These are phyloP conservation scores for Cystobasidiaceae sp. DNA, from an alignment of 1,284 basidiomycete species.

Conservation along the genomic window DNA sequence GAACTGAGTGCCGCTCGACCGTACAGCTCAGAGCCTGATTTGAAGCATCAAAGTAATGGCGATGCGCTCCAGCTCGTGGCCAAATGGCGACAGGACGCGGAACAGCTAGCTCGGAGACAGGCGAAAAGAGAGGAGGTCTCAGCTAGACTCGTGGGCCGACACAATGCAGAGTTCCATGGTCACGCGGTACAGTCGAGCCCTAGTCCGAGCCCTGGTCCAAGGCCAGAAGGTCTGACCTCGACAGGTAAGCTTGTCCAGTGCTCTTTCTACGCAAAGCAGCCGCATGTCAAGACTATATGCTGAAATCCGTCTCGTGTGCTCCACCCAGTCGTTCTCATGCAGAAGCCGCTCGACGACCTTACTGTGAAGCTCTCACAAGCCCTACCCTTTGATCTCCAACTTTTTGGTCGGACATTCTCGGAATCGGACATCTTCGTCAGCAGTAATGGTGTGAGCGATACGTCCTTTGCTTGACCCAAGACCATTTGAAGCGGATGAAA, in stretches of 20 bases:
- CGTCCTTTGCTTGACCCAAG: too few species aligned
- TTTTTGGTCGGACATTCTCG: neutral
- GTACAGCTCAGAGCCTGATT: too few species aligned
- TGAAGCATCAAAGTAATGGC: too few species aligned
- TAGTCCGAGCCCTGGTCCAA: too few species aligned
- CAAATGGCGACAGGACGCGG: too few species aligned
- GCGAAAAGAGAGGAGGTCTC: neutral
- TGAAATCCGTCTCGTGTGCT: neutral
- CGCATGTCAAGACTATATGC: neutral
- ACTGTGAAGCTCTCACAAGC: neutral
- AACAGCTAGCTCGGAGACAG: too few species aligned
- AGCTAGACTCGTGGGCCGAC: neutral
- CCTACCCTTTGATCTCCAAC: neutral
- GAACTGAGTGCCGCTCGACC: too few species aligned
- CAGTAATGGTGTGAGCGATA: neutral
- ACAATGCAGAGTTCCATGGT: neutral
- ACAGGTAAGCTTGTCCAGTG: too few species aligned
- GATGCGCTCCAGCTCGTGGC: too few species aligned
- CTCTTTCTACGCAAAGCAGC: too few species aligned
- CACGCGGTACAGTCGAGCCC: neutral
- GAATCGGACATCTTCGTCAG: neutral
- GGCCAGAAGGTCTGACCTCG: too few species aligned
- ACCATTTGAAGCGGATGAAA: too few species aligned
- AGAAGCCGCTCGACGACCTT: neutral
- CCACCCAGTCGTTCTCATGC: neutral